Evolutionary conservation across 176 grass and related monocot species (phyloP).

Genomic region (Zea luxurians): DNA sequence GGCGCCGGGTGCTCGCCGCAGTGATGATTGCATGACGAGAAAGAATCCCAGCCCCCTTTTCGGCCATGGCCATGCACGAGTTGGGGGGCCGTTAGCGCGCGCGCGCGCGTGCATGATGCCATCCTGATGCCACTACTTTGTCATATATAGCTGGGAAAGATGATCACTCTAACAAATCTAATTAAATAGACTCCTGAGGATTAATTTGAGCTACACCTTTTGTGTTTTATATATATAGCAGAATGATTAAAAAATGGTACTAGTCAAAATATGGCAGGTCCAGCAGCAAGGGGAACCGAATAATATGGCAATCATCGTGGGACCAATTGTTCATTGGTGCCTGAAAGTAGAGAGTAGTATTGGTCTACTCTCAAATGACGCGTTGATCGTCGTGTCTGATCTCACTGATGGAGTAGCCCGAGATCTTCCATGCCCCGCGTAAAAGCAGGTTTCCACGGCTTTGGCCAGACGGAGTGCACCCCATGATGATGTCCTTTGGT

Average conservation of each 20-base stretch:
- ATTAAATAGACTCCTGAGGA: background rate
- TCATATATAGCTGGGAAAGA: slow-evolving; percentile 24
- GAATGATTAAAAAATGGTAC: background rate
- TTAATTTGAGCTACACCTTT: background rate
- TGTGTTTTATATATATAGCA: background rate
- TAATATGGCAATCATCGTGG: slow-evolving; percentile 30
- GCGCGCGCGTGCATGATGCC: slow-evolving; percentile 33
- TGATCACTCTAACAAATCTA: background rate
- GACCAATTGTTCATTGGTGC: background rate
- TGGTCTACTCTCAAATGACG: background rate
- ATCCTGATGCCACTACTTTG: slow-evolving; percentile 52
- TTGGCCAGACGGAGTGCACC: slow-evolving; percentile 17
- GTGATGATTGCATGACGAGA: slow-evolving; percentile 45
- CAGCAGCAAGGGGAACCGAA: background rate
- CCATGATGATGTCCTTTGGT: background rate
- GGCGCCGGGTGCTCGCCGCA: slow-evolving; percentile 40
- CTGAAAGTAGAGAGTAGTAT: slow-evolving; percentile 1
- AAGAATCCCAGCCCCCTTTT: slow-evolving; percentile 38
- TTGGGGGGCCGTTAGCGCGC: slow-evolving; percentile 39
- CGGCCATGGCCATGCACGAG: slow-evolving; percentile 36
- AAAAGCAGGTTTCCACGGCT: slow-evolving; percentile 35
- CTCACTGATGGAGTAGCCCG: slow-evolving; percentile 13
- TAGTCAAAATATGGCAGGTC: slow-evolving; percentile 3
- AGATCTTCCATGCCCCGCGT: slow-evolving; percentile 17
- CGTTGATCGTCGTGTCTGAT: background rate